Evolutionary conservation across 2,329 filamentous ascomycete genomes (phyloP).

Genomic region (Hypomyces perniciosus): DNA sequence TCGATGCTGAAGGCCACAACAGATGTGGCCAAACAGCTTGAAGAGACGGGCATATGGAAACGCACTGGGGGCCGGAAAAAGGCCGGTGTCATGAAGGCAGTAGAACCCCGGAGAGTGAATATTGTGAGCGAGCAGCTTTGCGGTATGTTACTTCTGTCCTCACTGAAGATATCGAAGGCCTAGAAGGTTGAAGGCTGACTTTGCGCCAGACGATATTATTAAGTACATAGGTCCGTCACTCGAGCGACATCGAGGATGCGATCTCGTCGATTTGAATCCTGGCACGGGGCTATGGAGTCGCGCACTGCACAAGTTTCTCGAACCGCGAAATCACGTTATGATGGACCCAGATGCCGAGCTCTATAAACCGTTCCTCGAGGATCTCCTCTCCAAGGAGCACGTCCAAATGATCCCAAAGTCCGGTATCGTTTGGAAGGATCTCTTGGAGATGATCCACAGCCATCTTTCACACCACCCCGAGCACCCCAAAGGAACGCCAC

Average conservation of each 20-base stretch:
- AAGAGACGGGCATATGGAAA: constrained; percentile 23
- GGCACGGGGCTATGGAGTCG: constrained; percentile 72
- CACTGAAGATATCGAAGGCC: background rate
- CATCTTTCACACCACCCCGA: constrained; percentile 51
- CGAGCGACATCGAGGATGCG: constrained; percentile 66
- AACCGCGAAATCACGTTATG: constrained; percentile 77
- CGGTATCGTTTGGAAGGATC: constrained; percentile 55
- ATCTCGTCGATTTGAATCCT: constrained; percentile 82
- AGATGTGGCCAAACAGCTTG: constrained; percentile 21
- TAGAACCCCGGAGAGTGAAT: constrained; percentile 42
- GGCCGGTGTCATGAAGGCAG: background rate
- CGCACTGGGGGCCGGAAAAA: constrained; percentile 13
- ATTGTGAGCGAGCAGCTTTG: constrained; percentile 47
- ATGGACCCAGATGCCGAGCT: constrained; percentile 62
- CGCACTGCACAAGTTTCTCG: constrained; percentile 66
- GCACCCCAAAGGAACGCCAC: constrained; percentile 31
- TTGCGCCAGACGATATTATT: constrained; percentile 57
- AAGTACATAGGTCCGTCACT: constrained; percentile 64
- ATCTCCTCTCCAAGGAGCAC: constrained; percentile 45
- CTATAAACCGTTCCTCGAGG: constrained; percentile 56
- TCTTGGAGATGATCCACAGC: constrained; percentile 45
- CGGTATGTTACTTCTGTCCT: constrained; percentile 27
- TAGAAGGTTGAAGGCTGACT: background rate
- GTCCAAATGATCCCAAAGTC: constrained; percentile 48
- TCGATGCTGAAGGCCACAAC: constrained; percentile 15